Conservation (phyloP, 148 eudicot genomes). For the Fagopyrum esculentum region DNA sequence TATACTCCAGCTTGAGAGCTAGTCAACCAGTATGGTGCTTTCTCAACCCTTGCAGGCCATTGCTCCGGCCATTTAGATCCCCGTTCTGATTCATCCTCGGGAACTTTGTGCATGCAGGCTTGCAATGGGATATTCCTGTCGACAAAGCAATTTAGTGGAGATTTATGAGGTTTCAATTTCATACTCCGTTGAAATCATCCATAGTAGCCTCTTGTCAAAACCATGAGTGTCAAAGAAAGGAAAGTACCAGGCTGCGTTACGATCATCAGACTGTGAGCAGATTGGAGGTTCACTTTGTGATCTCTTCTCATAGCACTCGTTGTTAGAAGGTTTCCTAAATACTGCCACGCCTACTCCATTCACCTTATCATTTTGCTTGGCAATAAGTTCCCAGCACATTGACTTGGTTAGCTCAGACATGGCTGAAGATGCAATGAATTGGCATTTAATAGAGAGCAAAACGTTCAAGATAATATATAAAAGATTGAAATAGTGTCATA, state of each 20-base stretch:
- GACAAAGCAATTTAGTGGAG: neutral
- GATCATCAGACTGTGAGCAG: constrained; percentile 34
- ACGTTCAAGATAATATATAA: neutral
- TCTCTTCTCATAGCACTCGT: constrained; percentile 40
- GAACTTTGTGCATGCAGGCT: constrained; percentile 57
- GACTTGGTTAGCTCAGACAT: constrained; percentile 35
- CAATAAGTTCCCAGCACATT: constrained; percentile 44
- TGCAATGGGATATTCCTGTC: constrained; percentile 51
- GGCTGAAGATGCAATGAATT: constrained; percentile 21
- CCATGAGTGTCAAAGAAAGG: neutral
- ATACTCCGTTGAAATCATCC: neutral
- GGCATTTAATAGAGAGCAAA: constrained; percentile 5
- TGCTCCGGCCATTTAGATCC: constrained; percentile 71
- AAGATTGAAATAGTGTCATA: constrained; percentile 6
- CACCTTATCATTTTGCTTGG: constrained; percentile 22
- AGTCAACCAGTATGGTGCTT: constrained; percentile 54
- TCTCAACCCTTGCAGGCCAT: constrained; percentile 56
- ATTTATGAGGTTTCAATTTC: neutral
- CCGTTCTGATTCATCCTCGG: constrained; percentile 42
- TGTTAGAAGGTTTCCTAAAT: constrained; percentile 31
- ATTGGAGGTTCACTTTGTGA: constrained; percentile 30
- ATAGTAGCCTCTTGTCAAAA: neutral
- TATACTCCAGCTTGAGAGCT: constrained; percentile 62
- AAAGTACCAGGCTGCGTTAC: constrained; percentile 41
- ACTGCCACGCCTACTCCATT: constrained; percentile 35